phyloP scores from a whole-genome alignment of 805 yeast genomes.

The Teunomyces cretensis region DNA sequence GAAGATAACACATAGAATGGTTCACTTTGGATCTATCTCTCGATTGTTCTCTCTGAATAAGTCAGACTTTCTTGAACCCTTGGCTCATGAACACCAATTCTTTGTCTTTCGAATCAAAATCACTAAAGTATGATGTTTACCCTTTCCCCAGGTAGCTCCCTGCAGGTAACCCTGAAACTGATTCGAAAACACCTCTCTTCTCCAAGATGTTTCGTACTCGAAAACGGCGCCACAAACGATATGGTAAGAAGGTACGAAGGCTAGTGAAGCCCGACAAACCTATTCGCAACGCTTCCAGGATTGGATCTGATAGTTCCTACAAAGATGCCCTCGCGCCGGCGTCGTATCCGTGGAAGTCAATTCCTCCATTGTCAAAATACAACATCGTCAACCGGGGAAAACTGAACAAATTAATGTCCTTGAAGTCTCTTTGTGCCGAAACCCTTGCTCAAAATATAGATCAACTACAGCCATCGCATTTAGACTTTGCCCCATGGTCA shows the following conservation, averaged over 20 bases:
- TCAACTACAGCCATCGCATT: conserved; percentile 15
- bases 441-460: conserved; percentile 29
- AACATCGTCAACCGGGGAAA: conserved; percentile 1
- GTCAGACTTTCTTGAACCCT: no score
- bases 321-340: conserved; percentile 4
- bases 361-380: conserved; percentile 17
- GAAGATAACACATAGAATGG: background rate
- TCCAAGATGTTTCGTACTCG: conserved; percentile 3
- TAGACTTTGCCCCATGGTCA: conserved; percentile 26
- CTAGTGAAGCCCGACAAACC: conserved; percentile 1
- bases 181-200: background rate
- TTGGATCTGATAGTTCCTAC: conserved; percentile 7
- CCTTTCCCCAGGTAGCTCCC: no score
- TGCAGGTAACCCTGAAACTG: no score
- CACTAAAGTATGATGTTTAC: no score
- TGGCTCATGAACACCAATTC: no score
- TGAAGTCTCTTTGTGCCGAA: conserved; percentile 26
- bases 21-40: no score
- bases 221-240: background rate
- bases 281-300: conserved; percentile 1
- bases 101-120: no score
- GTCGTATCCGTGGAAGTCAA: conserved; percentile 14
- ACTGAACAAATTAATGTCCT: conserved; percentile 7
- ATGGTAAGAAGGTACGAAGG: background rate
- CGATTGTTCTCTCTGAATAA: no score